Conservation (phyloP, 495 filamentous ascomycete genomes). For the Talaromyces wortmannii region DNA sequence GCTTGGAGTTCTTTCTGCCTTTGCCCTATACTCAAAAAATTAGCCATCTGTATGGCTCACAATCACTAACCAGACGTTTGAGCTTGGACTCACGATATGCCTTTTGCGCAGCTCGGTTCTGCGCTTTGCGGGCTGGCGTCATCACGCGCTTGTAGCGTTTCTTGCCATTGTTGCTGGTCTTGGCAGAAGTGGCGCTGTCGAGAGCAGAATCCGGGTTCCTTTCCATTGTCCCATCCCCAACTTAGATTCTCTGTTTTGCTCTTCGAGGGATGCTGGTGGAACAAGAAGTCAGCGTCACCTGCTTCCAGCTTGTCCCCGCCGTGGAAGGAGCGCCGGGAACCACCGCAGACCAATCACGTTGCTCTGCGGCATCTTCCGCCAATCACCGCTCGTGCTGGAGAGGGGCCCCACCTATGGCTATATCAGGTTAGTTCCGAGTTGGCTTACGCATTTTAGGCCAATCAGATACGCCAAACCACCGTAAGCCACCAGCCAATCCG, state of each 20-base stretch:
- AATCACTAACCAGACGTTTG: no score
- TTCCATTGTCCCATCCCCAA: no score
- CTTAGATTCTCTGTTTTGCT: no score
- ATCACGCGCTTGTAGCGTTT: constrained; percentile 22
- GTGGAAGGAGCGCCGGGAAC: no score
- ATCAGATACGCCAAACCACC: constrained; percentile 4
- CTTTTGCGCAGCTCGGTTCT: constrained; percentile 33
- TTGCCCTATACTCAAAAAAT: constrained; percentile 3
- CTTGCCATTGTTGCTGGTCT: not conserved
- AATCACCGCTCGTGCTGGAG: no score
- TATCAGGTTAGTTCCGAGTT: not conserved
- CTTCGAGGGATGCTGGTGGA: no score
- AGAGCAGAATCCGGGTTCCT: constrained; percentile 1
- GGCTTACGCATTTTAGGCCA: constrained; percentile 15
- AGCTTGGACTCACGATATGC: constrained; percentile 22
- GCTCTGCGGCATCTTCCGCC: no score
- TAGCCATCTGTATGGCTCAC: not conserved
- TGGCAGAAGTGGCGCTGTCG: not conserved
- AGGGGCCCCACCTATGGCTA: no score
- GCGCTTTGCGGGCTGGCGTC: constrained; percentile 31
- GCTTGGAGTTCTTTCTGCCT: constrained; percentile 12
- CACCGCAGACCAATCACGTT: no score
- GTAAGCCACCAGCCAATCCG: not conserved
- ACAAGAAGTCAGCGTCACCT: no score
- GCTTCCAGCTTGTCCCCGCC: no score